Evolutionary conservation across 768 basidiomycete species (phyloP).

Genomic region (Daedaleopsis nitida): DNA sequence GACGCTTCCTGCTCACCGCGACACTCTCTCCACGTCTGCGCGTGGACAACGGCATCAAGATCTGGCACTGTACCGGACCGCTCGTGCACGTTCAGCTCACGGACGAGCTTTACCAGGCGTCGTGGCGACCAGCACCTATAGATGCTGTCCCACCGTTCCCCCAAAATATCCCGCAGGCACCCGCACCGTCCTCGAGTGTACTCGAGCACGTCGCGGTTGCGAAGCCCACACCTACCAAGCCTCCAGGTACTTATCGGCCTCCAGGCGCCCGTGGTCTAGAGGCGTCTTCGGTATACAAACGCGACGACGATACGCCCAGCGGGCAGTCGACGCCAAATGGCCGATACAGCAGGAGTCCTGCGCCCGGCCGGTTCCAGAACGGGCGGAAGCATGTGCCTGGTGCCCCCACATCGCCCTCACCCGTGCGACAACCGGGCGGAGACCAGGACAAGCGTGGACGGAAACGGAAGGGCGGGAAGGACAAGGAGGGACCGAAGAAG

Average conservation of each 20-base stretch:
- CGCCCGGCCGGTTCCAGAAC: slow-evolving; percentile 40
- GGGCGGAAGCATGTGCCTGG: slow-evolving; percentile 74
- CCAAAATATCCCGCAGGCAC: slow-evolving; percentile 63
- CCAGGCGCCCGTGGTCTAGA: slow-evolving; percentile 90
- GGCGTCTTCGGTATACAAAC: slow-evolving; percentile 86
- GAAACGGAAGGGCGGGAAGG: slow-evolving; percentile 53
- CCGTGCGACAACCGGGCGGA: slow-evolving; percentile 43
- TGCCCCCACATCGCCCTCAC: slow-evolving; percentile 51
- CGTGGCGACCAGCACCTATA: slow-evolving; percentile 77
- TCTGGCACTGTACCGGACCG: slow-evolving; percentile 90
- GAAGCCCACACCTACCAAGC: slow-evolving; percentile 61
- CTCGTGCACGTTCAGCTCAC: slow-evolving; percentile 81
- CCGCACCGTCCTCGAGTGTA: slow-evolving; percentile 63
- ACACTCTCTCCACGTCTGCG: slow-evolving; percentile 94
- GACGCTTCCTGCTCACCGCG: slow-evolving; percentile 89
- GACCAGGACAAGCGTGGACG: slow-evolving; percentile 58
- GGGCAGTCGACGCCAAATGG: slow-evolving; percentile 67
- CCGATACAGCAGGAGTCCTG: slow-evolving; percentile 59
- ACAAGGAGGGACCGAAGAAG: slow-evolving; percentile 42
- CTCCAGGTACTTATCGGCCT: slow-evolving; percentile 89
- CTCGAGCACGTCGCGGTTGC: slow-evolving; percentile 46
- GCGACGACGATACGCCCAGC: slow-evolving; percentile 78
- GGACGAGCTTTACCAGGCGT: slow-evolving; percentile 89
- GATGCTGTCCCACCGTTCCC: slow-evolving; percentile 72
- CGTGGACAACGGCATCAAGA: slow-evolving; percentile 96